Percentiles rank a stretch among this genome's conserved stretches.
Conservation (phyloP, 2,329 filamentous ascomycete species). For the Fusarium fracticaudum region DNA sequence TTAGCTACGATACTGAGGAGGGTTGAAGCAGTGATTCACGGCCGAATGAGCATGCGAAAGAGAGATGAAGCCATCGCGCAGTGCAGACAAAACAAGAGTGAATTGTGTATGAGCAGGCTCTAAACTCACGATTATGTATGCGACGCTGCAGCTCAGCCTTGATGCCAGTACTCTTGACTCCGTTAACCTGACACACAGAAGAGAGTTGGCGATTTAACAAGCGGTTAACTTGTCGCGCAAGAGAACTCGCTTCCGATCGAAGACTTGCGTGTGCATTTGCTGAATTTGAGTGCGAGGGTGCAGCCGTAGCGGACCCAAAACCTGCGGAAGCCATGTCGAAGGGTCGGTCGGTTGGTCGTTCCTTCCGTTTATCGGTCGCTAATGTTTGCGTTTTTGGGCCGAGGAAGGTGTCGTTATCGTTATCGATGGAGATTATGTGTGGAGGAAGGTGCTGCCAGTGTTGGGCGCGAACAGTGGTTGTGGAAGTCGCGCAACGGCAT, state of each 20-base stretch:
- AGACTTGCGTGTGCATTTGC: constrained; percentile 40
- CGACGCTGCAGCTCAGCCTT: constrained; percentile 85
- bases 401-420: background rate
- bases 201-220: constrained; percentile 74
- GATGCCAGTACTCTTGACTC: constrained; percentile 80
- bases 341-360: background rate
- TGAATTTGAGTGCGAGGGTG: constrained; percentile 16
- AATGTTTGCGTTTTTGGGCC: background rate
- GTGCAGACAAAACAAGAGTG: background rate
- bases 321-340: constrained; percentile 40
- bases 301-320: constrained; percentile 32
- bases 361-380: constrained; percentile 14
- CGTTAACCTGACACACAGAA: constrained; percentile 78
- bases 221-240: constrained; percentile 57
- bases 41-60: background rate
- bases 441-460: constrained; percentile 24
- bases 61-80: background rate
- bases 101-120: background rate
- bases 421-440: background rate
- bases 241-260: constrained; percentile 55
- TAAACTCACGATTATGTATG: constrained; percentile 77
- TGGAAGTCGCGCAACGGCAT: constrained; percentile 42
- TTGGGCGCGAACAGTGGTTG: constrained; percentile 16
- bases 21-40: background rate
- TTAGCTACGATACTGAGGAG: constrained; percentile 3